Evolutionary conservation across 495 filamentous ascomycete species (phyloP), one percentile per base, ranked within the genome.

Genomic region (Recurvomyces mirabilis): DNA sequence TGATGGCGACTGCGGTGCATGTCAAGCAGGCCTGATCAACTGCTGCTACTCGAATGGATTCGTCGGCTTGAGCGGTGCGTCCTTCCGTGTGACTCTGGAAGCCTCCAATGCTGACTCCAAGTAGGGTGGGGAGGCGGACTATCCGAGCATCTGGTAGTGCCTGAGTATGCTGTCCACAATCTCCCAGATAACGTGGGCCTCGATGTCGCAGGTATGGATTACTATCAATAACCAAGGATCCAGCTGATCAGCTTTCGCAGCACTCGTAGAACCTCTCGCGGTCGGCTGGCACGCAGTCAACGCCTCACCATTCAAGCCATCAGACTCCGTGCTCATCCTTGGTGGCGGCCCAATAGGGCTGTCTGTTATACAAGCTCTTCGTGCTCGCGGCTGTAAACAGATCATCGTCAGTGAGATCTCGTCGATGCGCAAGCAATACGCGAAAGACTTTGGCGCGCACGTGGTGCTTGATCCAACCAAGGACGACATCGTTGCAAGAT

Each of bases 221-320:
- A 34, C 4, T 26, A 4, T 20, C 18, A 11, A 17, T 17, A 14
- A 13, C 10, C 22, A 19, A n/a, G 20, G 19, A 32, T 3, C 4
- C 19, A 3, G 24, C 43, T 38, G 17, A 46, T 18, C 6, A 23
- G 2, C 5, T 1, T 13, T 21, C 38, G 11, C 55, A 63, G 74
- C 77, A 2, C 60, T 78, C 14, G 60, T 80, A 33, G 78, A 82
- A 44, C 78, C 78, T 0, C 61, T 82, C 0, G 61, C 74, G 9
- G 78, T 81, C 4, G 78, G 68, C 41, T 82, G 77, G 77, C 77
- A 82, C 56, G 75, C 75, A n/a, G 70, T 81, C 30, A 70, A 68
- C 14, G 56, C 66, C 32, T 70, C 67, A 13, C 65, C 68, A 0
- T 65, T 76, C 51, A 68, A 77, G 41, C 44, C 56, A 13, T 62